phyloP scores from a whole-genome alignment of 139 green algal genomes.

The Chlamydomonas asymmetrica region DNA sequence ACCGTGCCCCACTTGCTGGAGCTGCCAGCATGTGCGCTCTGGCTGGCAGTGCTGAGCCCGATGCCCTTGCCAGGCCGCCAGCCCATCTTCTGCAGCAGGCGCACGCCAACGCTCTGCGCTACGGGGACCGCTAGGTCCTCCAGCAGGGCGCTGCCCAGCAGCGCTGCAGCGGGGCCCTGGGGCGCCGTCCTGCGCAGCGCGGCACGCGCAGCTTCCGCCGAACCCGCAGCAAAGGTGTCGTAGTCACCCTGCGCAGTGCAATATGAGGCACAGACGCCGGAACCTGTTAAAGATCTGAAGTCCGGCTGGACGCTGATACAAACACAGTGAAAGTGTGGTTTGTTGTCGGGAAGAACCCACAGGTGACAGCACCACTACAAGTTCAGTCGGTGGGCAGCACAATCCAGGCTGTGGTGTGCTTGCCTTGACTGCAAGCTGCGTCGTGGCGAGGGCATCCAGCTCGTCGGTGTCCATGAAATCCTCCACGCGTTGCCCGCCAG shows the following conservation, averaged over 20 bases:
- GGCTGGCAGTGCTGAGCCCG: constrained; percentile 31
- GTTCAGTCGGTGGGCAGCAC: too few relatives aligned
- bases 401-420: too few relatives aligned
- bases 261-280: not conserved
- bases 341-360: too few relatives aligned
- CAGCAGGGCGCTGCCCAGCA: constrained; percentile 51
- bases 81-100: constrained; percentile 90
- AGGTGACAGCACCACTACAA: too few relatives aligned
- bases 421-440: constrained; percentile 46
- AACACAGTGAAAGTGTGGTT: too few relatives aligned
- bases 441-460: constrained; percentile 61
- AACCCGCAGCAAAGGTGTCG: constrained; percentile 81
- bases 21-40: constrained; percentile 1
- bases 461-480: constrained; percentile 98
- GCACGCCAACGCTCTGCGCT: constrained; percentile 73
- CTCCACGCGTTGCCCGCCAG: constrained; percentile 63
- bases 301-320: too few relatives aligned
- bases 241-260: constrained; percentile 60
- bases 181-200: constrained; percentile 19
- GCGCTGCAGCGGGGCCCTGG: constrained; percentile 55
- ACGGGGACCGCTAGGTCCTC: constrained; percentile 82
- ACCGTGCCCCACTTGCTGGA: constrained; percentile 64
- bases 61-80: constrained; percentile 87
- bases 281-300: not conserved
- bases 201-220: constrained; percentile 41